Evolutionary conservation across 208 protist genomes (phyloP).

Genomic region (Ichthyophonus hoferi): DNA sequence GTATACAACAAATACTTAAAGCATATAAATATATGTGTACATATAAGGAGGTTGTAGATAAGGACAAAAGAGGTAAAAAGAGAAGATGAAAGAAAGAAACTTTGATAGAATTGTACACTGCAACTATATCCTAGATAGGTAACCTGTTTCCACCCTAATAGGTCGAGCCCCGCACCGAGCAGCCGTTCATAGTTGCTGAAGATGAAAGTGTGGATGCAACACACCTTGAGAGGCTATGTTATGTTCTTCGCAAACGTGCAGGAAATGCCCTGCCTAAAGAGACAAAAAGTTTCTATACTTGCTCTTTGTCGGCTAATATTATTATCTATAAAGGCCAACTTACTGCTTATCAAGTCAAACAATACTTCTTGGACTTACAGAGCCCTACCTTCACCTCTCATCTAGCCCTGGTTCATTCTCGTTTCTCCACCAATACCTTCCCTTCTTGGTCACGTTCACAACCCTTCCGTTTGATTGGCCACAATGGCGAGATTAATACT

Average conservation of each 20-base stretch:
- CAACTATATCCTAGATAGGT: no score
- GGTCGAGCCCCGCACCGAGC: conserved; percentile 49
- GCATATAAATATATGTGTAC: no score
- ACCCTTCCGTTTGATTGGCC: conserved; percentile 61
- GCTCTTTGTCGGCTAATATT: conserved; percentile 42
- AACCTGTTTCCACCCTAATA: no score
- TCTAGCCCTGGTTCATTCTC: conserved; percentile 64
- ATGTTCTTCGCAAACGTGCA: conserved; percentile 23
- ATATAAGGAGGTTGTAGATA: no score
- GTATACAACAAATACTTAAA: no score
- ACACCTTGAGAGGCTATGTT: background rate
- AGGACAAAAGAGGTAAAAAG: no score
- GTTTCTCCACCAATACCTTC: conserved; percentile 76
- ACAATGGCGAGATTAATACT: conserved; percentile 83
- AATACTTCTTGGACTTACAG: conserved; percentile 61
- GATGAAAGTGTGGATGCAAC: conserved; percentile 1
- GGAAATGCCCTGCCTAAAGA: conserved; percentile 46
- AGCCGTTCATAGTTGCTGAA: conserved; percentile 41
- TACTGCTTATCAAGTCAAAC: conserved; percentile 42
- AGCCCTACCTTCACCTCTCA: conserved; percentile 53
- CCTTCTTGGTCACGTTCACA: conserved; percentile 70
- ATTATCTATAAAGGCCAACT: conserved; percentile 72
- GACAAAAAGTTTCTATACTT: conserved; percentile 47
- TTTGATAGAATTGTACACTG: no score
- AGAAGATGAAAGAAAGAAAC: no score